Base-by-base conservation (phyloP, 495 filamentous ascomycete genomes). In the Aspergillus indologenus region DNA sequence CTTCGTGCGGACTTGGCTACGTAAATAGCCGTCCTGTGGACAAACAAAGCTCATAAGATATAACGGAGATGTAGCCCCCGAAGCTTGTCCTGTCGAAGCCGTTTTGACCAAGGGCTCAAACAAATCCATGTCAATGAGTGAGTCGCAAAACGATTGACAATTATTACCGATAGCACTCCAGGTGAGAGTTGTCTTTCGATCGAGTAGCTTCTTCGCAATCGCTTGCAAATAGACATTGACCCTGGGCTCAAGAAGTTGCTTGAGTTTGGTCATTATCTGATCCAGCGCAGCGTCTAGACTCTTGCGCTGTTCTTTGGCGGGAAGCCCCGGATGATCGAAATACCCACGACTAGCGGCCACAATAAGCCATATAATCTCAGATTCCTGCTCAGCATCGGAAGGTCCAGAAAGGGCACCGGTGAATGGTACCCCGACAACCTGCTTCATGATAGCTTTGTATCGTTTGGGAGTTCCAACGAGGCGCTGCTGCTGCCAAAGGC, bases 11-110 rank as follows among this genome's bases (percentile, higher is more conserved):
- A 62, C 49, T 14, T 58, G 52, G 29, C 23, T 59, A 31, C 45
- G 56, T 44, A 50, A 29, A 57, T 61, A 60, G 26, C 42, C 55
- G 14, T 48, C 53, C 15, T 56, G 48, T 0, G 67, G 71, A 57
- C 66, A 75, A 24, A 70, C 56, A 50, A 79, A 79, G 57, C 71
- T 74, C 51, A 79, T 63, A 11, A 75, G 59, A 61, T 79, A 79
- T 9, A 72, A 58, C 3, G 60, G 63, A 15, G 51, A 45, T 8
- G 47, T 12, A 8, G 14, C 7, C 0, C 42, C 26, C 26, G 23
- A 24, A 20, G 18, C 11, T 43, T 52, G 14, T 15, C 20, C 24
- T 42, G 12, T 29, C 42, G 18, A 15, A n/a, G 42, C n/a, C 1
- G 48, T 50, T 18, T 65, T 51, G 45, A 72, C 54, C 1, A 78